Base-by-base conservation (phyloP, 2,329 filamentous ascomycete genomes). In the Paecilomyces variotii region DNA sequence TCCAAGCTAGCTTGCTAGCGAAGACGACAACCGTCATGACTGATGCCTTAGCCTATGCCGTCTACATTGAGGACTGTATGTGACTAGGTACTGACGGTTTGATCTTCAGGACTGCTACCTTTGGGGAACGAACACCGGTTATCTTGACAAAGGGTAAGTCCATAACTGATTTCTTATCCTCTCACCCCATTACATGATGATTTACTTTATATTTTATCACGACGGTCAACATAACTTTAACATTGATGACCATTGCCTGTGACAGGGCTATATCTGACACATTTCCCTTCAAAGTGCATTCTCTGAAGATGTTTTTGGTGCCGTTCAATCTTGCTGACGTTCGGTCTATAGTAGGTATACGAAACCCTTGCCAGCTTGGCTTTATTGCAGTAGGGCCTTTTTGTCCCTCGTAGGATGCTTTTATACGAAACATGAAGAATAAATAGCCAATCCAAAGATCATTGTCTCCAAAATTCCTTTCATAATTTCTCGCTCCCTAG, bases 181-280 rank as follows among this genome's bases (percentile, higher is more conserved):
- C 30, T 28, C 34, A 39, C 6, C 34, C 14, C 53, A 68, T 81
- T 74, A 76, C 63, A 87, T 87, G 86, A 89, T 89, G 86, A 88
- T 84, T 82, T 80, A 74, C 67, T 75, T 70, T 65, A 68, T 71
- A 80, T 77, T 81, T 83, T 84, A 86, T 90, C 88, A 91, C 88
- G 88, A 91, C 88, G 88, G 88, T 91, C 88, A 88, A 87, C 88
- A 87, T 89, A 91, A 85, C 79, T 83, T 79, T 76, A 45, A 78
- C 82, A 78, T 88, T 91, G 88, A 90, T 89, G 88, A 90, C 79
- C 86, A 79, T 77, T 66, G 86, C 87, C 87, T 85, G 79, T 89
- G 87, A 90, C 87, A 86, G 79, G 87, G 87, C 86, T 66, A 62
- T 64, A 74, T 73, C 72, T 75, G 70, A 72, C 55, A 60, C 49